Conservation (phyloP, 495 filamentous ascomycete species). For the Neurospora sp. region DNA sequence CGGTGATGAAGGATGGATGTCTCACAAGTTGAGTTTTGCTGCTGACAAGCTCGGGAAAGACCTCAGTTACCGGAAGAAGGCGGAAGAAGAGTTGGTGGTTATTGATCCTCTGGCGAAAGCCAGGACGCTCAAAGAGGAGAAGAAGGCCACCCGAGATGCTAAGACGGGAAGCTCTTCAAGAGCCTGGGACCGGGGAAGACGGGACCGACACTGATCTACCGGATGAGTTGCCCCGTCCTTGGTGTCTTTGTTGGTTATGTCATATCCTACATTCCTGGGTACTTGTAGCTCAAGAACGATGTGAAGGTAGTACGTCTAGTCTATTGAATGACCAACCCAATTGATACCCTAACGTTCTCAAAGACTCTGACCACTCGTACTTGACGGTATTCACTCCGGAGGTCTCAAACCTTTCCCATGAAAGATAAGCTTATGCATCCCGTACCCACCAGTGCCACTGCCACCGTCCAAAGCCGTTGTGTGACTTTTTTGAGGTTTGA, state of each 20-base stretch:
- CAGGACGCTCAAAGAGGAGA: conserved; percentile 57
- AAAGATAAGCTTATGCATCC: background rate
- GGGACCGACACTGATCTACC: background rate
- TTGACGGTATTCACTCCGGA: background rate
- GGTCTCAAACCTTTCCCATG: background rate
- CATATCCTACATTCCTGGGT: background rate
- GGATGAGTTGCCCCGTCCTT: background rate
- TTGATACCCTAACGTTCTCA: background rate
- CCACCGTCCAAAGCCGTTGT: background rate
- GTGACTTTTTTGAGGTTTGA: background rate
- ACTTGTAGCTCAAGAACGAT: background rate
- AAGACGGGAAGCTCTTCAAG: conserved; percentile 39
- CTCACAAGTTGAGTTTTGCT: conserved; percentile 70
- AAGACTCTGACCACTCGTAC: background rate
- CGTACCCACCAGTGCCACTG: background rate
- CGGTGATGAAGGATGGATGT: conserved; percentile 55
- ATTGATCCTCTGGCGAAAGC: conserved; percentile 89
- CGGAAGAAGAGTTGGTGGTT: conserved; percentile 81
- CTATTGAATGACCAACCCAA: background rate
- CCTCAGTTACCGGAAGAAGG: conserved; percentile 76
- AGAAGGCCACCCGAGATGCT: conserved; percentile 40
- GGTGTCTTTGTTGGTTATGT: background rate
- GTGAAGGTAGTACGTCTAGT: background rate
- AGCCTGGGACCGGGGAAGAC: conserved; percentile 34
- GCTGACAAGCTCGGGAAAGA: conserved; percentile 90